phyloP scores from a whole-genome alignment of 108 stramenopile genomes.

The Parietichytrium sp. region DNA sequence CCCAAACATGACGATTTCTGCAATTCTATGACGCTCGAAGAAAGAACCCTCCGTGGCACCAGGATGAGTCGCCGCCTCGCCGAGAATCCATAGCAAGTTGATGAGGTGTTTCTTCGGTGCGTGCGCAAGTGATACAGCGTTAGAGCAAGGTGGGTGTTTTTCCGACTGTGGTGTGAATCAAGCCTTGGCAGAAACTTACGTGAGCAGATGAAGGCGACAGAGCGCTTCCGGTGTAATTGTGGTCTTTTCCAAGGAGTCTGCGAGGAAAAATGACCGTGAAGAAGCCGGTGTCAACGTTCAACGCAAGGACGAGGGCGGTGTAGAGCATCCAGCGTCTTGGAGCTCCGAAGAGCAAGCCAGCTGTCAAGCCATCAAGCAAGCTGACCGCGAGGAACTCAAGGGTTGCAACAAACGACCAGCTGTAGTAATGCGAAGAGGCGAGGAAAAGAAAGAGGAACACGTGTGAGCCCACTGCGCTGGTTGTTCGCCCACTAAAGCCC shows the following conservation, averaged over 20 bases:
- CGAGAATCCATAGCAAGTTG: slow-evolving; percentile 15
- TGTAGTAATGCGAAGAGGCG: too few species aligned
- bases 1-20: background rate
- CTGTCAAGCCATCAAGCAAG: background rate
- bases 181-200: too few species aligned
- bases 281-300: background rate
- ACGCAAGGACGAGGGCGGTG: background rate
- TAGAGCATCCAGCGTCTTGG: background rate
- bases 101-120: slow-evolving; percentile 5
- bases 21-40: too few species aligned
- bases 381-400: background rate
- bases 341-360: background rate
- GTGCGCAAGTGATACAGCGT: too few species aligned
- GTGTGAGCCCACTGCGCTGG: too few species aligned
- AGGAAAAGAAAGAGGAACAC: too few species aligned
- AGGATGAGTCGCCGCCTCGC: background rate
- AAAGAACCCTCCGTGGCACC: background rate
- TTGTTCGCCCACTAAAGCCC: too few species aligned
- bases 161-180: too few species aligned
- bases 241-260: background rate
- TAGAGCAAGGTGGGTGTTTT: too few species aligned
- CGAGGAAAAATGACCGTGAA: background rate
- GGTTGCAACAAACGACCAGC: background rate
- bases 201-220: too few species aligned
- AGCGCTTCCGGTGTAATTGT: background rate